Evolutionary conservation across 2,329 filamentous ascomycete genomes (phyloP).

Genomic region (Aspergillus jensenii): DNA sequence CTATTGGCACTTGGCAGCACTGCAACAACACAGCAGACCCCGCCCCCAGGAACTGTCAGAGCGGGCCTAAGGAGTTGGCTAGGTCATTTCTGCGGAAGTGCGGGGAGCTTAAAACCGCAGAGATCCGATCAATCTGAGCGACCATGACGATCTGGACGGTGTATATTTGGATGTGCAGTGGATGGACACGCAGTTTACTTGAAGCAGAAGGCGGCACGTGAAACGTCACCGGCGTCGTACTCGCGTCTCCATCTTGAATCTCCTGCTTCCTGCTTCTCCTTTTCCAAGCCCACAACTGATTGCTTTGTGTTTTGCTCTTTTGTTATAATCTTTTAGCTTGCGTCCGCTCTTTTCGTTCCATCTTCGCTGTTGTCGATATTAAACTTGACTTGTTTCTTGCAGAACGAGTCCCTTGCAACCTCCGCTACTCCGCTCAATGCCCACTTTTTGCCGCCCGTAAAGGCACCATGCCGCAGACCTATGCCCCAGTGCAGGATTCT

Average conservation of each 20-base stretch:
- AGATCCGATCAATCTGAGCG: constrained; percentile 3
- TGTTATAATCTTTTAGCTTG: background rate
- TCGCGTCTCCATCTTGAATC: background rate
- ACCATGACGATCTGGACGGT: constrained; percentile 15
- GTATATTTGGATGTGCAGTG: background rate
- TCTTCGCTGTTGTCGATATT: background rate
- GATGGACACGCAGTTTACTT: background rate
- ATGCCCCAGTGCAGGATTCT: constrained; percentile 18
- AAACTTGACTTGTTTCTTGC: background rate
- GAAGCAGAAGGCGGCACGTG: background rate
- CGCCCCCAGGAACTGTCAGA: too few relatives aligned
- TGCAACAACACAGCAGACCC: too few relatives aligned
- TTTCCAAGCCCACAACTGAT: background rate
- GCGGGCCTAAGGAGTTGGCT: too few relatives aligned
- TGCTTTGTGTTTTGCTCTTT: background rate
- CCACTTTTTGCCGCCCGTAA: background rate
- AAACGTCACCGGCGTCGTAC: background rate
- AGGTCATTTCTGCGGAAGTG: too few relatives aligned
- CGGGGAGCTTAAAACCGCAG: too few relatives aligned
- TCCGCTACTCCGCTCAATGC: background rate
- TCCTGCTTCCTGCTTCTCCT: background rate
- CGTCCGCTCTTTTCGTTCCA: background rate
- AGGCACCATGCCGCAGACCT: constrained; percentile 16
- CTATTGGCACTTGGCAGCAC: too few relatives aligned
- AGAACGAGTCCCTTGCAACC: background rate